Percentiles rank a stretch among this genome's conserved stretches.
Conservation (phyloP, 768 basidiomycete species). For the Cytidiella melzeri region DNA sequence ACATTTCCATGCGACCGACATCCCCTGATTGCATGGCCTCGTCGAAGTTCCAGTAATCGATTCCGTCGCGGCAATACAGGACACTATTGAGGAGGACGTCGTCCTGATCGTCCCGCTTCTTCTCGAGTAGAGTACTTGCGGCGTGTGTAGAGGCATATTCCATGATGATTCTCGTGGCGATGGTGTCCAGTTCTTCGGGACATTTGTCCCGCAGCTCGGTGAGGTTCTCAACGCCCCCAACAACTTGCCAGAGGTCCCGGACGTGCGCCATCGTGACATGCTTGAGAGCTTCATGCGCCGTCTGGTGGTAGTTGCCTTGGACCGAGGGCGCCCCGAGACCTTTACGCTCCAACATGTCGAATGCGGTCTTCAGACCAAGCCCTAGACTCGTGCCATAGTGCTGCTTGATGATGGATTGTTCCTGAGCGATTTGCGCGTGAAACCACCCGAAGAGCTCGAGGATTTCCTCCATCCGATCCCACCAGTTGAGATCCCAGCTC, state of each 20-base stretch:
- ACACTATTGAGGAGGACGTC: slow-evolving; percentile 21
- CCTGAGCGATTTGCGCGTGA: too few species aligned
- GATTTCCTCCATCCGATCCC: slow-evolving; percentile 34
- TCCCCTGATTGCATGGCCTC: too few species aligned
- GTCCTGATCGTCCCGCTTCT: slow-evolving; percentile 19
- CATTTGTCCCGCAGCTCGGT: slow-evolving; percentile 20
- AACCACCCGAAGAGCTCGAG: too few species aligned
- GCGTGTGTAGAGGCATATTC: slow-evolving; percentile 27
- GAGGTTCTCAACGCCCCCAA: slow-evolving; percentile 21
- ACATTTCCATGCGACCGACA: too few species aligned
- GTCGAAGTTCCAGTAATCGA: too few species aligned
- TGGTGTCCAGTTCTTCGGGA: slow-evolving; percentile 22
- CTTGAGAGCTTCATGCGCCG: slow-evolving; percentile 29
- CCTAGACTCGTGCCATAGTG: slow-evolving; percentile 28
- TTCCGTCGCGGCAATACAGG: slow-evolving; percentile 26
- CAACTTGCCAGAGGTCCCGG: slow-evolving; percentile 25
- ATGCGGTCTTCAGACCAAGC: slow-evolving; percentile 15
- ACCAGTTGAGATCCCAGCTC: slow-evolving; percentile 33
- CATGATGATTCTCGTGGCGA: slow-evolving; percentile 24
- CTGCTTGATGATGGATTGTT: too few species aligned
- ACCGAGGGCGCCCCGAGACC: too few species aligned
- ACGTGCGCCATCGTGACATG: slow-evolving; percentile 34
- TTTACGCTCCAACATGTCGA: too few species aligned
- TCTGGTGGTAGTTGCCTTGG: too few species aligned
- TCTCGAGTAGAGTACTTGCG: slow-evolving; percentile 15